Conservation (phyloP, 305 asterid species). For the Solanum hybrid region DNA sequence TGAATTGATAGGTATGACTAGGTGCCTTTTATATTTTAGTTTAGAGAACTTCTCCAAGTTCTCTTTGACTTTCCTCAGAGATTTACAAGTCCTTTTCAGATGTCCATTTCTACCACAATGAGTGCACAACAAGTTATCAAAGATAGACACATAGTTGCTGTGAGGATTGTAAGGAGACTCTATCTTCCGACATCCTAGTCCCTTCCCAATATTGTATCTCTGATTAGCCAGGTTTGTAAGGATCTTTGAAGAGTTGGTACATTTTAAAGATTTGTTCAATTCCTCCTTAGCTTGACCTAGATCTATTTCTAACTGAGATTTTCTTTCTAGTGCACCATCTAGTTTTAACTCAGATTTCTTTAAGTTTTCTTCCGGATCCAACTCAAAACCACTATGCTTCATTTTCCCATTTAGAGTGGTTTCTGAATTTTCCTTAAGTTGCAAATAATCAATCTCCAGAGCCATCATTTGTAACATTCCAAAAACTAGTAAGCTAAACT, state of each 20-base stretch:
- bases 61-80: neutral
- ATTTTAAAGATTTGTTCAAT: neutral
- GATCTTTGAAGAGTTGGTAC: neutral
- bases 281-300: neutral
- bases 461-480: neutral
- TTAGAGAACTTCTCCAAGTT: neutral
- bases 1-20: neutral
- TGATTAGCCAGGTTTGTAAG: neutral
- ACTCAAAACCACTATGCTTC: no score
- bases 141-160: neutral
- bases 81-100: neutral
- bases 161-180: neutral
- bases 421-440: neutral
- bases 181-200: neutral
- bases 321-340: neutral
- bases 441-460: neutral
- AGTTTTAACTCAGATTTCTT: no score
- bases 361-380: neutral
- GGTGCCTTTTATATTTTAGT: neutral
- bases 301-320: neutral
- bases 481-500: no score
- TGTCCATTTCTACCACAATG: neutral
- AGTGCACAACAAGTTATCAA: neutral
- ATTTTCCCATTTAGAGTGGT: neutral
- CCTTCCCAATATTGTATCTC: neutral